Conservation (phyloP, 1,284 basidiomycete genomes). For the Cutaneotrichosporon cyanovorans region DNA sequence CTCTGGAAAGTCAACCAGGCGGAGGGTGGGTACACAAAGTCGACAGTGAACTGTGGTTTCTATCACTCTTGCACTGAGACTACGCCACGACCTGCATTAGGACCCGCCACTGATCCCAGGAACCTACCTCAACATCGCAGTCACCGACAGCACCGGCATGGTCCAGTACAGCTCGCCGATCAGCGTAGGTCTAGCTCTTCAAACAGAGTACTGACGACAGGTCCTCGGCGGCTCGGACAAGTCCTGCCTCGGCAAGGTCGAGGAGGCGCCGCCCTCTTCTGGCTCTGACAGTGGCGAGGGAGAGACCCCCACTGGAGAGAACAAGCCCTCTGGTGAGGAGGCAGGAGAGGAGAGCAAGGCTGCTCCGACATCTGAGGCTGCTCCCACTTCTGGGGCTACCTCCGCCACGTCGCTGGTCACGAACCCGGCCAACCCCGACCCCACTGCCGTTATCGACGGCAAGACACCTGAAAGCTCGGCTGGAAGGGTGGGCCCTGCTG, state of each 20-base stretch:
- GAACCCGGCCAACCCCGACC: constrained; percentile 20
- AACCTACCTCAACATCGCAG: constrained; percentile 33
- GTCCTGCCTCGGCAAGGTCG: too few relatives aligned
- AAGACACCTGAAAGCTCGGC: too few relatives aligned
- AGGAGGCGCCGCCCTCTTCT: too few relatives aligned
- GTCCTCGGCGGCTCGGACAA: background rate
- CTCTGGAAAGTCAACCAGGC: constrained; percentile 37
- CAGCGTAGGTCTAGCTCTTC: constrained; percentile 18
- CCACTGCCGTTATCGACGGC: too few relatives aligned
- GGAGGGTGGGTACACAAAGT: background rate
- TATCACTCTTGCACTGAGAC: too few relatives aligned
- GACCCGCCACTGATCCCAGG: background rate
- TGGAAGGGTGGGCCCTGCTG: constrained; percentile 15
- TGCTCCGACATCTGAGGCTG: too few relatives aligned
- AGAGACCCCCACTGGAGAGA: too few relatives aligned
- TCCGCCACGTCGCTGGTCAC: background rate
- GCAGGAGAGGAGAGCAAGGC: too few relatives aligned
- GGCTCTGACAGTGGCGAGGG: too few relatives aligned
- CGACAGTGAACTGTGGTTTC: too few relatives aligned
- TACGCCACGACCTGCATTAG: too few relatives aligned
- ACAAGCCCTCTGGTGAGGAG: too few relatives aligned
- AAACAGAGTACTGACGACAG: background rate
- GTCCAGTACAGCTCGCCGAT: constrained; percentile 30
- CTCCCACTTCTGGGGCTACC: background rate
- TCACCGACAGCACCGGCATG: constrained; percentile 33